Evolutionary conservation across 345 rosid genomes (phyloP), one percentile per base, ranked within the genome.

Genomic region (Draba incana): DNA sequence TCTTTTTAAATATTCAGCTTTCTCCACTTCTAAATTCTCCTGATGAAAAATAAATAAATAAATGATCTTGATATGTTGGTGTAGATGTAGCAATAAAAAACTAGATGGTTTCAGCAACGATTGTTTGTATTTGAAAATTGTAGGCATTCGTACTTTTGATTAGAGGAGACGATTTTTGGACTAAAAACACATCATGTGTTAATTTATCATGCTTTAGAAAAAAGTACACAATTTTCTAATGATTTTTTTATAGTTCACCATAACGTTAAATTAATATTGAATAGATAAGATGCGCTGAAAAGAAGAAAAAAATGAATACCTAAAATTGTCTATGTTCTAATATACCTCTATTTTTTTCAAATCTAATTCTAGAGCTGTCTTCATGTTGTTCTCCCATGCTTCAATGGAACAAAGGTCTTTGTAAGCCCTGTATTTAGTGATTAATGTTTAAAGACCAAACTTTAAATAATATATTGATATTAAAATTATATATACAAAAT

Each of bases 321-420:
- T 60, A 4, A 43, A 38, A 6, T 6, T 24, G 0, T 39, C 15
- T 56, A 47, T 15, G 33, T 35, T 7, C 28, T 11, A 30, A 12
- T 33, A 70, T 80, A 88, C 97, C 97, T 92, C 97, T 41, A 73
- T 77, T 44, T 61, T 75, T 70, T 62, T 83, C 60, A 89, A 75
- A 20, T 81, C 68, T 33, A 78, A 72, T 69, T 92, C 97, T 8
- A 76, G 80, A 5, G 20, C 49, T 60, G 86, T 87, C 69, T 56
- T 89, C 82, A 84, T 79, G 57, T 75, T 80, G 58, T 69, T 84
- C 72, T 92, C 95, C 97, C 95, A 85, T 14, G 81, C 58, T 64
- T 74, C 89, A 47, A 80, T 62, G 0, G 81, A 76, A 37, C 85
- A 78, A 13, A 84, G 60, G 75, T 79, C 83, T 75, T 79, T 88